Percentiles rank a stretch among this genome's conserved stretches.
Evolutionary conservation across 768 basidiomycete genomes (phyloP).

Genomic region (Panus rudis): DNA sequence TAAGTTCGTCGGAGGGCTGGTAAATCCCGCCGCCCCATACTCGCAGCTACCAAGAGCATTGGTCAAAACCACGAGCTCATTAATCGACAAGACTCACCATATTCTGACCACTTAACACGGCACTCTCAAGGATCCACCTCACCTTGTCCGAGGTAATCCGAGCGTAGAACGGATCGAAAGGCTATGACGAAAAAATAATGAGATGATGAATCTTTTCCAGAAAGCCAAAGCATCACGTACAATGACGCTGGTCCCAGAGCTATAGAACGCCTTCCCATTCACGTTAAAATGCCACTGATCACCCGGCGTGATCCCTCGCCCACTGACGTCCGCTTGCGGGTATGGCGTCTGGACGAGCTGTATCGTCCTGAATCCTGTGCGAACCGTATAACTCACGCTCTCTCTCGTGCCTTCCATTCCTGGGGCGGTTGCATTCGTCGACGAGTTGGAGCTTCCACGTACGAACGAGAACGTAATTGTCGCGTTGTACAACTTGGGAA

Average conservation of each 20-base stretch:
- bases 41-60: constrained; percentile 33
- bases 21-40: constrained; percentile 51
- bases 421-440: too few relatives aligned
- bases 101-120: constrained; percentile 48
- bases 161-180: constrained; percentile 55
- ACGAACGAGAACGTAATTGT: constrained; percentile 32
- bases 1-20: constrained; percentile 25
- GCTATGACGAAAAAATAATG: too few relatives aligned
- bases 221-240: not conserved
- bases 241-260: constrained; percentile 50
- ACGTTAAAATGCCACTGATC: constrained; percentile 57
- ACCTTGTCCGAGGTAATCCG: constrained; percentile 43
- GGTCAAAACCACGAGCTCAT: not conserved
- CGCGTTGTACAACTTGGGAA: constrained; percentile 48
- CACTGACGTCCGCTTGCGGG: constrained; percentile 33
- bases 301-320: constrained; percentile 48
- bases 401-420: too few relatives aligned
- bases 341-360: constrained; percentile 44
- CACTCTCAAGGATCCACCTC: constrained; percentile 51
- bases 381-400: constrained; percentile 30
- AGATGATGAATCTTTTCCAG: too few relatives aligned
- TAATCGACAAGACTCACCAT: constrained; percentile 34
- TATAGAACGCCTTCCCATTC: constrained; percentile 51
- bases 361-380: constrained; percentile 56
- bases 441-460: not conserved